phyloP scores from a whole-genome alignment of 331 rosid genomes.

The Phaseolus coccineus region DNA sequence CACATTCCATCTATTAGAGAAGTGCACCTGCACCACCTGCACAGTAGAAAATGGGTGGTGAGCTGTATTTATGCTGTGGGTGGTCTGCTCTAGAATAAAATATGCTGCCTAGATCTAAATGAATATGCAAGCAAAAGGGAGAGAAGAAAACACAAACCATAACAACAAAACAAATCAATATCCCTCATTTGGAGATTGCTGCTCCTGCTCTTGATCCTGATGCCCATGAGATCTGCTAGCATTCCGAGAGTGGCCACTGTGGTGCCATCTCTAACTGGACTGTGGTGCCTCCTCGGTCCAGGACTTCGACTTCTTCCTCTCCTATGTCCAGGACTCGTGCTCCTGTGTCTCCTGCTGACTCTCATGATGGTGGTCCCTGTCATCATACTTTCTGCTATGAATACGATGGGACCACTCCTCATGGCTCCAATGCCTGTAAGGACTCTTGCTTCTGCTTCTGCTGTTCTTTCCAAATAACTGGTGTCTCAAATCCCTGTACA shows the following conservation, averaged over 20 bases:
- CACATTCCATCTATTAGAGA: constrained; percentile 64
- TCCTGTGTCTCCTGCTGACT: constrained; percentile 69
- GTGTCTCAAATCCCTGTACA: constrained; percentile 57
- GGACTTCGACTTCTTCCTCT: constrained; percentile 64
- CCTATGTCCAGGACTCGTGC: constrained; percentile 49
- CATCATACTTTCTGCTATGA: constrained; percentile 70
- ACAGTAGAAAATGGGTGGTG: constrained; percentile 77
- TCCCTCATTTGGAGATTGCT: constrained; percentile 41
- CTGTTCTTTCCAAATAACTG: constrained; percentile 71
- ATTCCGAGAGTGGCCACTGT: constrained; percentile 39
- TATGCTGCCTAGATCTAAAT: constrained; percentile 16
- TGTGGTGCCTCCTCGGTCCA: constrained; percentile 59
- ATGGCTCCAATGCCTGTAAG: constrained; percentile 71
- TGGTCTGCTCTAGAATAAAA: constrained; percentile 41
- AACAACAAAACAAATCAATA: constrained; percentile 51
- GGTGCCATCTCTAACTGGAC: constrained; percentile 76
- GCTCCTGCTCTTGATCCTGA: constrained; percentile 45
- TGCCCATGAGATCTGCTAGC: constrained; percentile 44
- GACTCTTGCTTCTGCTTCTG: constrained; percentile 76
- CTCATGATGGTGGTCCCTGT: constrained; percentile 57
- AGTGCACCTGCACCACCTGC: constrained; percentile 94
- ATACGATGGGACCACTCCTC: constrained; percentile 65
- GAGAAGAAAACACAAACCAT: constrained; percentile 59
- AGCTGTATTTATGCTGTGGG: constrained; percentile 57
- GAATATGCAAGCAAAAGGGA: constrained; percentile 22